These are phyloP conservation scores for peach (Prunus persica) DNA, from an alignment of 306 rosid genomes.

Conservation along the genomic window Prunus_persica_NCBIv2 NC_034015.1:16210501-16211000, in stretches of 20 bases:
- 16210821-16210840: conserved; percentile 44
- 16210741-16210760: neutral
- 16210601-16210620: conserved; percentile 27
- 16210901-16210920: conserved; percentile 1
- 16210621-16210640: conserved; percentile 22
- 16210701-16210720: neutral
- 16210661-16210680: too few relatives aligned
- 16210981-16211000: neutral
- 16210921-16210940: neutral
- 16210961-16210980: neutral
- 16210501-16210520: neutral
- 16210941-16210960: neutral
- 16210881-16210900: conserved; percentile 57
- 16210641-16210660: neutral
- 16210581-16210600: conserved; percentile 41
- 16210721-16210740: neutral
- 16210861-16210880: conserved; percentile 54
- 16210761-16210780: neutral
- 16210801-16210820: conserved; percentile 49
- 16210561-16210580: conserved; percentile 23
- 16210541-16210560: conserved; percentile 36
- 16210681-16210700: neutral
- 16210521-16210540: neutral
- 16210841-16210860: conserved; percentile 49
- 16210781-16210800: neutral